Percentiles rank a stretch among this genome's conserved stretches.
These are phyloP conservation scores for Postia placenta DNA, from an alignment of 768 basidiomycete genomes.

Conservation along the genomic window DNA sequence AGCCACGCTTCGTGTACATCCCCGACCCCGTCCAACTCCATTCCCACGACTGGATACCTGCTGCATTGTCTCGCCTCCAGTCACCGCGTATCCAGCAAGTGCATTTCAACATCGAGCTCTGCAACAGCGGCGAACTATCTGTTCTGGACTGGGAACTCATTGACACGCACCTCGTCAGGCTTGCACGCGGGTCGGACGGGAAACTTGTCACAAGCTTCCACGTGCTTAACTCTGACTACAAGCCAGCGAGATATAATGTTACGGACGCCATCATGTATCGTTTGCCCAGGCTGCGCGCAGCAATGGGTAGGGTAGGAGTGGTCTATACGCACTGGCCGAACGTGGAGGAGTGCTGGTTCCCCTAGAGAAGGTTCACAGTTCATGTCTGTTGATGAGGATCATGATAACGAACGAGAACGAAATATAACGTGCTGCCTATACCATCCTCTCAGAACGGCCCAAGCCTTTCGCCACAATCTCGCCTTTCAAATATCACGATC, in stretches of 20 bases:
- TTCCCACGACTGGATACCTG: background rate
- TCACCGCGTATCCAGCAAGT: background rate
- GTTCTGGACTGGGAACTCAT: constrained; percentile 4
- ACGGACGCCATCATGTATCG: constrained; percentile 1
- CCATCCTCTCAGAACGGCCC: no score
- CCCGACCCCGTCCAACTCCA: constrained; percentile 1
- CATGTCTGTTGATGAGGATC: no score
- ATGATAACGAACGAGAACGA: no score
- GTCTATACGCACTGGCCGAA: constrained; percentile 2
- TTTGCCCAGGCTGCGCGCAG: background rate
- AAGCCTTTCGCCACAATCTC: no score
- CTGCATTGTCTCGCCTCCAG: background rate
- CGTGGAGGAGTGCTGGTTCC: constrained; percentile 3
- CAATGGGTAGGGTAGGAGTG: background rate
- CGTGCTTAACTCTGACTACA: constrained; percentile 1
- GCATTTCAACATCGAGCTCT: constrained; percentile 1
- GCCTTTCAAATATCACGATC: no score
- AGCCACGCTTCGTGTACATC: constrained; percentile 1
- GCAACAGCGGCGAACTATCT: background rate
- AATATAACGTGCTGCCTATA: no score
- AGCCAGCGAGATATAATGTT: background rate
- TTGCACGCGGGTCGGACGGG: background rate
- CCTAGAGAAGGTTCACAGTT: background rate
- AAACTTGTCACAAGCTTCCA: constrained; percentile 1
- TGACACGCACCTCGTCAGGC: background rate